Percentiles rank a stretch among this genome's conserved stretches.
These are phyloP conservation scores for Hawksworthiomyces lignivorus DNA, from an alignment of 2,329 filamentous ascomycete species.

Conservation along the genomic window DNA sequence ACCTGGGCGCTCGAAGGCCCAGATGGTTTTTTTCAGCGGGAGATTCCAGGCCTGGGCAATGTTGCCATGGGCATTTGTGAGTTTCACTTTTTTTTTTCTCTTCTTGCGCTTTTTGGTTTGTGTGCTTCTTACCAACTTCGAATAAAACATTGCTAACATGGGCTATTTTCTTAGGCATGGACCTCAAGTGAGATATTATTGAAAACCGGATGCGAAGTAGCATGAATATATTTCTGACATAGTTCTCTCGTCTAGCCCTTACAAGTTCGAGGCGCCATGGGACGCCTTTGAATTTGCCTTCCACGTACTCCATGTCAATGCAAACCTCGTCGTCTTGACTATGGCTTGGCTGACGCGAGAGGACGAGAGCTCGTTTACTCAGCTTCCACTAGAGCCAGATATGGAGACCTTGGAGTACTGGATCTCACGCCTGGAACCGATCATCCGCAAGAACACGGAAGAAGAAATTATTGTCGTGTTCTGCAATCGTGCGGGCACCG, in stretches of 20 bases:
- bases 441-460: constrained; percentile 42
- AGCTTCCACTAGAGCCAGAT: constrained; percentile 52
- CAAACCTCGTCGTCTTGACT: constrained; percentile 59
- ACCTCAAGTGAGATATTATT: constrained; percentile 50
- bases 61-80: constrained; percentile 53
- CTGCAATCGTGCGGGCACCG: constrained; percentile 61
- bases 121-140: too few species aligned
- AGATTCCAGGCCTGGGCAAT: constrained; percentile 40
- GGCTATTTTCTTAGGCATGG: constrained; percentile 37
- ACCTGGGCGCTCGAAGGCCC: constrained; percentile 51
- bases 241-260: too few species aligned
- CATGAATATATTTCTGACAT: too few species aligned
- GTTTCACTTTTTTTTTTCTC: constrained; percentile 16
- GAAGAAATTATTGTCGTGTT: constrained; percentile 62
- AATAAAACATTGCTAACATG: too few species aligned
- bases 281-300: constrained; percentile 42
- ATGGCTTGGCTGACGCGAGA: constrained; percentile 72
- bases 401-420: constrained; percentile 69
- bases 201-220: too few species aligned
- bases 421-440: constrained; percentile 61
- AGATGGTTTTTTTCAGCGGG: constrained; percentile 40
- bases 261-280: constrained; percentile 44
- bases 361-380: constrained; percentile 38
- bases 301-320: constrained; percentile 47
- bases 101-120: too few species aligned